A percentile compares a stretch with the other conserved stretches of the same genome.
Conservation (phyloP, 768 basidiomycete genomes). For the Lentinula detonsa region DNA sequence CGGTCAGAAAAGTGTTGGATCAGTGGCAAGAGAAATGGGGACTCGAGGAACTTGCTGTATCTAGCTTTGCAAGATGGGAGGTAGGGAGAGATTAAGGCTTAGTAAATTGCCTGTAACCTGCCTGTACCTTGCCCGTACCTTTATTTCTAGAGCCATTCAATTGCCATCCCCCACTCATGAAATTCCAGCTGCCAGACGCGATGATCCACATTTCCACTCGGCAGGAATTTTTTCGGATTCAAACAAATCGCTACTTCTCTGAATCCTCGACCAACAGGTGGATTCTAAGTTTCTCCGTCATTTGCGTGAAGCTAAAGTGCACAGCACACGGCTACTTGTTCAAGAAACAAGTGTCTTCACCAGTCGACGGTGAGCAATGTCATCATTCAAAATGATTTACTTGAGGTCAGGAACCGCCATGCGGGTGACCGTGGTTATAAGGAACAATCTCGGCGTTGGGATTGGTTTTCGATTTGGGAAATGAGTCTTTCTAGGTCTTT, state of each 20-base stretch:
- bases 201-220: background rate
- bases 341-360: background rate
- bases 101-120: background rate
- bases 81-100: constrained; percentile 13
- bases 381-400: background rate
- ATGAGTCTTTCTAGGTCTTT: background rate
- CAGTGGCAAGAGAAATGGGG: constrained; percentile 52
- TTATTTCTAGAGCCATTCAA: background rate
- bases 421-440: background rate
- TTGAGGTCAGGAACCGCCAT: background rate
- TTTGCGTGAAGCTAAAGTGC: background rate
- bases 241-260: background rate
- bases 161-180: background rate
- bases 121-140: too few relatives aligned
- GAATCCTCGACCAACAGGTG: background rate
- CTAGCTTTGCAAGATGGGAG: constrained; percentile 23
- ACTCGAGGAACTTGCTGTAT: constrained; percentile 26
- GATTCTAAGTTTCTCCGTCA: background rate
- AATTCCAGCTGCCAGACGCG: background rate
- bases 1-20: constrained; percentile 39
- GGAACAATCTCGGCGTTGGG: background rate
- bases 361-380: background rate
- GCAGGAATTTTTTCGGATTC: background rate
- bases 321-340: background rate
- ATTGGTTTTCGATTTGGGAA: background rate